phyloP scores from a whole-genome alignment of 371 early-diverging fungal genomes.

The Mucor saturninus region DNA sequence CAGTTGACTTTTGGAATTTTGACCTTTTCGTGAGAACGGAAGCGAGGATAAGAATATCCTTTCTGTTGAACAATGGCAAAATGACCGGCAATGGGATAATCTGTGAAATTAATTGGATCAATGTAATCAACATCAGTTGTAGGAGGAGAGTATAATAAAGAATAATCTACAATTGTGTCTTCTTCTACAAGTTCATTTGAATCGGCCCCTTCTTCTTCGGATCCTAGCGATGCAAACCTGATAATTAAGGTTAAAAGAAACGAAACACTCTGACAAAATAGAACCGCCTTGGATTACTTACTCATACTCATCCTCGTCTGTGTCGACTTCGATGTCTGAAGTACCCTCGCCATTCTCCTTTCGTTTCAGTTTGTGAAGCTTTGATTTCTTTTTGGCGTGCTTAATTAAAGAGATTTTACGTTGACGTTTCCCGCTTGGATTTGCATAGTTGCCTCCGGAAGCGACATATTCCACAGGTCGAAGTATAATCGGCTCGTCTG shows the following conservation, averaged over 20 bases:
- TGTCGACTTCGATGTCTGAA: conserved; percentile 27
- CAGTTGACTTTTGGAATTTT: conserved; percentile 64
- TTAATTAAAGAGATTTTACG: conserved; percentile 35
- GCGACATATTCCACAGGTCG: conserved; percentile 38
- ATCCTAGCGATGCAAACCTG: conserved; percentile 25
- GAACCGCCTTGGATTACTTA: conserved; percentile 18
- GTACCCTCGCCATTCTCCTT: conserved; percentile 10
- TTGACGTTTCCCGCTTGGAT: conserved; percentile 34
- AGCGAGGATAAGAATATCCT: conserved; percentile 69
- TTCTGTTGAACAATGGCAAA: conserved; percentile 69
- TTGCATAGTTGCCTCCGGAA: conserved; percentile 4
- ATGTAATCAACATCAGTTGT: conserved; percentile 41
- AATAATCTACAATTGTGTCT: conserved; percentile 50
- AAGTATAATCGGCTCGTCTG: conserved; percentile 49
- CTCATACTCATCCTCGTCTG: conserved; percentile 40
- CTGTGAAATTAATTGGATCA: conserved; percentile 42
- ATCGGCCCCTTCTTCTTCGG: conserved; percentile 27
- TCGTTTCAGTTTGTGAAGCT: conserved; percentile 14
- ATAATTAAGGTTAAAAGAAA: background rate
- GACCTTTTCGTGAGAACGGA: conserved; percentile 59
- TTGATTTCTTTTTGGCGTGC: conserved; percentile 13
- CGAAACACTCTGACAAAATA: background rate
- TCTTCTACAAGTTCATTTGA: conserved; percentile 31
- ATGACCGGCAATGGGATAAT: conserved; percentile 50
- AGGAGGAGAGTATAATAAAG: conserved; percentile 43